Base-by-base conservation (phyloP, 768 basidiomycete species). In the Tylopilus sp. region DNA sequence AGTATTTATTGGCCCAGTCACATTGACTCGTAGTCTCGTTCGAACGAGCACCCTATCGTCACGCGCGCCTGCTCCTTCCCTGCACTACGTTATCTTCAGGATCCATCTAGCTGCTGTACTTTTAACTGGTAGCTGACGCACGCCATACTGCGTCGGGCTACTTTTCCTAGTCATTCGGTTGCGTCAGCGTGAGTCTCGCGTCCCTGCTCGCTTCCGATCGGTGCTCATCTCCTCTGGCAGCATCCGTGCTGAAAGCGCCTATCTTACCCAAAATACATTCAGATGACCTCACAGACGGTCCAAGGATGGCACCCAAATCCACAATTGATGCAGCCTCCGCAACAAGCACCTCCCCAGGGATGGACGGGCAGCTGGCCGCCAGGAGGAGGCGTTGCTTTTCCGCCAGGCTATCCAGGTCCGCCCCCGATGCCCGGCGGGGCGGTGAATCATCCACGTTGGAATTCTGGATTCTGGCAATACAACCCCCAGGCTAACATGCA, bases 361-460 rank as follows among this genome's bases (percentile, higher is more conserved):
- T 75, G 74, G 73, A 49, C 62, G 7, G 73, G 71, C 19, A 58
- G 61, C 26, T 74, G 74, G 74, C 73, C 73, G 1, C 71, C 74
- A 6, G 54, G 64, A 3, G 46, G 49, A 16, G 62, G 64, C 14
- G 59, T 63, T 7, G 38, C 57, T 11, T 63, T 72, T 36, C 74
- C 73, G 14, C 64, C 69, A 14, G 65, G 64, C 26, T 75, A 68
- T 50, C 72, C 73, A 33, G 72, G 70, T 5, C 77, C 80, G 9
- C 82, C 85, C n/a, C 85, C 85, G 16, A 72, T 76, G 16, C 84
- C 85, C 6, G 56, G 75, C 6, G 78, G 79, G 30, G 64, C 79
- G 6, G 76, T 75, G 50, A 70, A 72, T 1, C 74, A 77, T 51
- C 56, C 65, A 3, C 44, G 54, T n/a, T 84, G 82, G 82, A 74